Evolutionary conservation across 2,329 filamentous ascomycete species (phyloP).

Genomic region (Fusarium staphyleae): DNA sequence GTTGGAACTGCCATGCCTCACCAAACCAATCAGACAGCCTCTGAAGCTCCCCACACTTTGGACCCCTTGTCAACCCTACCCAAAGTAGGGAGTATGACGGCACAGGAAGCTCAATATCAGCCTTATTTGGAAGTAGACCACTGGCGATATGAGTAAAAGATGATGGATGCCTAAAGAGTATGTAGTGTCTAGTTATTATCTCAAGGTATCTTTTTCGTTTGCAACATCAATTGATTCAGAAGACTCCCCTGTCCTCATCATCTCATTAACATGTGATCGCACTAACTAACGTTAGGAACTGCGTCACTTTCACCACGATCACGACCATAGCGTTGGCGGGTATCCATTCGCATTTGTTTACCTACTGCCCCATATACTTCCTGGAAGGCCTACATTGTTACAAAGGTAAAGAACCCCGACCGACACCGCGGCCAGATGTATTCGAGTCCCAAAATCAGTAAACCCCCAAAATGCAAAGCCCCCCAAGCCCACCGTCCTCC

Average conservation of each 20-base stretch:
- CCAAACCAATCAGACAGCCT: conserved; percentile 14
- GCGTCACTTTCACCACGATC: background rate
- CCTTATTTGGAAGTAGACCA: conserved; percentile 7
- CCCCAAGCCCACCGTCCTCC: conserved; percentile 37
- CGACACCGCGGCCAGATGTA: conserved; percentile 41
- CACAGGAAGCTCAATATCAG: conserved; percentile 25
- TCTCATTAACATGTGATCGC: conserved; percentile 18
- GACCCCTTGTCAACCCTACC: conserved; percentile 24
- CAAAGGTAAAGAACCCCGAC: conserved; percentile 41
- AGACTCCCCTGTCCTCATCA: background rate
- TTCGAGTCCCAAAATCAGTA: conserved; percentile 42
- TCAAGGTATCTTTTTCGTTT: too few relatives aligned
- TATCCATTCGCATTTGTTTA: conserved; percentile 41
- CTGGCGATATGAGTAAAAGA: background rate
- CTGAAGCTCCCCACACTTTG: conserved; percentile 30
- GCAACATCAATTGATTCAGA: too few relatives aligned
- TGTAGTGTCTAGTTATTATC: background rate
- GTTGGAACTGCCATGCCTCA: too few relatives aligned
- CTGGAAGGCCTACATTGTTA: conserved; percentile 38
- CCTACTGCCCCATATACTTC: conserved; percentile 32
- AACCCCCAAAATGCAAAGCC: conserved; percentile 44
- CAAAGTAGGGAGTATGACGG: conserved; percentile 24
- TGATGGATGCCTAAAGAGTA: background rate
- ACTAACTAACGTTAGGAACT: conserved; percentile 3
- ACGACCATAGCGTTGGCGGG: conserved; percentile 28